phyloP scores from a whole-genome alignment of 257 asterid species.

The Solanum ossicruentum region DNA sequence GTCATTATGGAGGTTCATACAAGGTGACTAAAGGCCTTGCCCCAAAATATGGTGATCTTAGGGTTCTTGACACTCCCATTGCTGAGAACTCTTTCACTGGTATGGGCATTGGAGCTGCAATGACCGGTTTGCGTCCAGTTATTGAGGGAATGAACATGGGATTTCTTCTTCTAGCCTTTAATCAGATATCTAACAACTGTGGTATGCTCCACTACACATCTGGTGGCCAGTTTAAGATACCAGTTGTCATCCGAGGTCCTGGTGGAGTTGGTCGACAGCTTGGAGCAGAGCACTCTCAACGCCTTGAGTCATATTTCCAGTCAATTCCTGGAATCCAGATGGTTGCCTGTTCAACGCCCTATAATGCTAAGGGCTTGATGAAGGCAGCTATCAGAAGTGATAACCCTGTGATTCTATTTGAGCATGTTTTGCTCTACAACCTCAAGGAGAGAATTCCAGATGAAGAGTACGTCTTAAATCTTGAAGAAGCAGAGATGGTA shows the following conservation, averaged over 20 bases:
- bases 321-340: slow-evolving; percentile 79
- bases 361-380: slow-evolving; percentile 77
- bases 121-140: slow-evolving; percentile 75
- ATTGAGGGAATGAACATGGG: slow-evolving; percentile 96
- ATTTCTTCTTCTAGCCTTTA: slow-evolving; percentile 71
- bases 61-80: slow-evolving; percentile 83
- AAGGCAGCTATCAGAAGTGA: slow-evolving; percentile 79
- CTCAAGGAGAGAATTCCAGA: slow-evolving; percentile 79
- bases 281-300: slow-evolving; percentile 88
- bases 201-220: slow-evolving; percentile 93
- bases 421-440: slow-evolving; percentile 74
- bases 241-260: slow-evolving; percentile 77
- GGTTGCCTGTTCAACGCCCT: slow-evolving; percentile 84
- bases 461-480: slow-evolving; percentile 49
- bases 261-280: slow-evolving; percentile 96
- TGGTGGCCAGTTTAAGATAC: slow-evolving; percentile 79
- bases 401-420: slow-evolving; percentile 69
- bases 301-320: slow-evolving; percentile 73
- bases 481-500: slow-evolving; percentile 87
- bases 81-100: slow-evolving; percentile 88
- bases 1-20: slow-evolving; percentile 88
- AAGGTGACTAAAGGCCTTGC: slow-evolving; percentile 73
- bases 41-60: slow-evolving; percentile 60
- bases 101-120: slow-evolving; percentile 81
- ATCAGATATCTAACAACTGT: slow-evolving; percentile 82